Base-by-base conservation (phyloP, 441 rosid species). In the Bocquillonia castaneifolia region DNA sequence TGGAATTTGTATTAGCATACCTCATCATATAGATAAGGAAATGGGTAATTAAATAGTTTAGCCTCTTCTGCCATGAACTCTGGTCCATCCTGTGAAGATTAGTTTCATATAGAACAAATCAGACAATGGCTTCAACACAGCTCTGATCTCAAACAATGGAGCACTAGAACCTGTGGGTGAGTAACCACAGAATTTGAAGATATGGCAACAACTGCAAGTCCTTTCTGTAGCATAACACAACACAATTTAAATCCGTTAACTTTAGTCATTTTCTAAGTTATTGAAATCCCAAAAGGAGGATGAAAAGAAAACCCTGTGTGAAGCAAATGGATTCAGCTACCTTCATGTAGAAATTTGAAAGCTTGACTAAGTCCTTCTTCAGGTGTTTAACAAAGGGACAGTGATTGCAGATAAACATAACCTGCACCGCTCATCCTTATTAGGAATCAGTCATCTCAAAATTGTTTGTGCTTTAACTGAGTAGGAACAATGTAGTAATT, bases 361-460 rank as follows among this genome's bases (percentile, higher is more conserved):
- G 96, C 84, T 88, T 90, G 68, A 79, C 89, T 55, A 90, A 67
- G 69, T 86, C 88, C 77, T 93, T 90, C 88, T 88, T 86, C 82
- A 90, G 76, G 79, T 85, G 97, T 75, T 75, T 87, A 68, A 93
- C 98, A 88, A 93, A 93, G 1, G 98, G 94, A 77, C 98, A 93
- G 79, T 90, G 98, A 60, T 90, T 90, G 82, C 94, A 93, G 45
- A 90, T 79, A 72, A 90, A 90, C 91, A 90, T 87, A 70, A 88
- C 97, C 94, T 90, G 81, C 71, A 75, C 32, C 48, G 25, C 34
- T 15, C 62, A 20, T 17, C 56, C 53, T 75, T 56, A 51, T 28
- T 18, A 69, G 32, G 31, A 47, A 69, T 42, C 48, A 34, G 26
- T 50, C 44, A 47, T 54, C 52, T 29, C 29, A 37, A 34, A 52